phyloP scores from a whole-genome alignment of 495 filamentous ascomycete species.

The Neurospora pannonica region DNA sequence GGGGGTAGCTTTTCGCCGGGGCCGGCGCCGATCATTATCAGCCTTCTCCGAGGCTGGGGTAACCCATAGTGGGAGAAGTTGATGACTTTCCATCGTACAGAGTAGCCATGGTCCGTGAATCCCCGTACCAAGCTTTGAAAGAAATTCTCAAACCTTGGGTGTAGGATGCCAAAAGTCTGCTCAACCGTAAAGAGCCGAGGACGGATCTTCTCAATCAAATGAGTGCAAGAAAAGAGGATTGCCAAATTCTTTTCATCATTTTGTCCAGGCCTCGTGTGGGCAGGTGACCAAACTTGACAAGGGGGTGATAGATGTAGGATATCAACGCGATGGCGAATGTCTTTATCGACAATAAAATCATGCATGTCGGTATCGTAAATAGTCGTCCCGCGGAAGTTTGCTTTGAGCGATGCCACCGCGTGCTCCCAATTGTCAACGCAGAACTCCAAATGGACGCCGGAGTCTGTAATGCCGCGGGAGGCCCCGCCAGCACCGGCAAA shows the following conservation, averaged over 20 bases:
- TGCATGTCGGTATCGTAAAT: constrained; percentile 37
- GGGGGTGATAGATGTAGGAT: constrained; percentile 75
- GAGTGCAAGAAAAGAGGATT: constrained; percentile 52
- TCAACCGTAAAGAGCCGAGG: constrained; percentile 77
- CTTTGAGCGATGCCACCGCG: constrained; percentile 47
- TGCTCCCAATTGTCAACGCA: constrained; percentile 50
- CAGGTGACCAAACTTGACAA: constrained; percentile 73
- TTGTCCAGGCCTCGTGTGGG: constrained; percentile 54
- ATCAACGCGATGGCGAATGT: constrained; percentile 43
- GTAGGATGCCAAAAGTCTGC: constrained; percentile 61
- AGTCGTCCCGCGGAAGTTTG: constrained; percentile 46
- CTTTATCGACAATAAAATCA: constrained; percentile 32
- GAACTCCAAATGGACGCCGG: constrained; percentile 51
- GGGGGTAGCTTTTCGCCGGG: constrained; percentile 66
- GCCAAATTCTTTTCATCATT: constrained; percentile 69
- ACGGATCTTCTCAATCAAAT: constrained; percentile 48
- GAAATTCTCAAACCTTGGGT: constrained; percentile 37
- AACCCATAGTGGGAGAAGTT: constrained; percentile 40
- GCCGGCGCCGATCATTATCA: constrained; percentile 72
- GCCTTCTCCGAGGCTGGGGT: constrained; percentile 36
- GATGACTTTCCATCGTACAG: constrained; percentile 45
- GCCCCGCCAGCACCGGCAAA: constrained; percentile 75
- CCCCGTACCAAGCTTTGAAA: constrained; percentile 55
- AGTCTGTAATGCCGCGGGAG: constrained; percentile 55
- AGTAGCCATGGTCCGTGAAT: constrained; percentile 59